Evolutionary conservation across 768 basidiomycete genomes (phyloP).

Genomic region (Tylopilus balloui): DNA sequence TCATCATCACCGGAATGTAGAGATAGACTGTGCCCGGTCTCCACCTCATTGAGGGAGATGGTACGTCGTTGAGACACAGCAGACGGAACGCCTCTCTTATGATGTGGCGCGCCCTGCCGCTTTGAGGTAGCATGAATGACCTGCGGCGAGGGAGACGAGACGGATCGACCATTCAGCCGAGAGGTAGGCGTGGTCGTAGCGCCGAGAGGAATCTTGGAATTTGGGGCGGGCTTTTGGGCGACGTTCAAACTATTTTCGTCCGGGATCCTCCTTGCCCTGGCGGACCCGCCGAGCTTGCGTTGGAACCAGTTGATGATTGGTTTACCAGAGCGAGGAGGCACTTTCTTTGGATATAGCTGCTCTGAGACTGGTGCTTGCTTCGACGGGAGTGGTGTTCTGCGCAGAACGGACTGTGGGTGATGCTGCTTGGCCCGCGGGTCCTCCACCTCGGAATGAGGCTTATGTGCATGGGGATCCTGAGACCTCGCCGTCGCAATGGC

Average conservation of each 20-base stretch:
- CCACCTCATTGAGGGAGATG: slow-evolving; percentile 61
- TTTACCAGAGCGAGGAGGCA: slow-evolving; percentile 67
- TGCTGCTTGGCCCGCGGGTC: slow-evolving; percentile 16
- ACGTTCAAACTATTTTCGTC: slow-evolving; percentile 26
- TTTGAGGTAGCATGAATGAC: slow-evolving; percentile 18
- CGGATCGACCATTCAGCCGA: slow-evolving; percentile 25
- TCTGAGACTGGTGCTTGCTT: slow-evolving; percentile 27
- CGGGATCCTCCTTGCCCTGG: slow-evolving; percentile 48
- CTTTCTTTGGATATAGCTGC: slow-evolving; percentile 51
- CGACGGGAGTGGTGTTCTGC: slow-evolving; percentile 15
- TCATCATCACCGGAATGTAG: slow-evolving; percentile 35
- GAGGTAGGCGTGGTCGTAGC: slow-evolving; percentile 10
- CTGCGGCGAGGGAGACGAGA: slow-evolving; percentile 30
- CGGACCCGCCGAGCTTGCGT: slow-evolving; percentile 73
- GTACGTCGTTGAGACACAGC: slow-evolving; percentile 45
- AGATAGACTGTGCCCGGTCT: slow-evolving; percentile 40
- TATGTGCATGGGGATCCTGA: slow-evolving; percentile 13
- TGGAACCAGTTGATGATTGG: slow-evolving; percentile 91
- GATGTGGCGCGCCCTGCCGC: slow-evolving; percentile 18
- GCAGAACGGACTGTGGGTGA: slow-evolving; percentile 12
- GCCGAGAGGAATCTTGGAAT: slow-evolving; percentile 15
- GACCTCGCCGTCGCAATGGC: slow-evolving; percentile 8
- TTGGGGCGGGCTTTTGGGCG: slow-evolving; percentile 11
- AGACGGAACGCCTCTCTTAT: slow-evolving; percentile 20
- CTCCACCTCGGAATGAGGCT: slow-evolving; percentile 13